These are phyloP conservation scores for Lagenaria siceraria DNA, from an alignment of 306 rosid species.

Conservation along the genomic window DNA sequence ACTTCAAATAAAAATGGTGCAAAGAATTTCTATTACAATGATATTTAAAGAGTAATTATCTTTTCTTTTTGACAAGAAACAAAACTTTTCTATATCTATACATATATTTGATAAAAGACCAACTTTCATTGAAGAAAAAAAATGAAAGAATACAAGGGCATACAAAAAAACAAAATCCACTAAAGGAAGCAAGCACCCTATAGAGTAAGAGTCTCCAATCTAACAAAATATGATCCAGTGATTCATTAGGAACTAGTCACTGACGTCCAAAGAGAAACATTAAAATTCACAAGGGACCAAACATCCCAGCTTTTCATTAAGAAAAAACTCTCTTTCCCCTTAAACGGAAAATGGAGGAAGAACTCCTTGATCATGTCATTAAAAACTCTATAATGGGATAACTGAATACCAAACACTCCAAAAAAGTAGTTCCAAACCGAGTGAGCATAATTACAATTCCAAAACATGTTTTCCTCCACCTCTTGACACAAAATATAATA, in stretches of 20 bases:
- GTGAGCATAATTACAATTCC: neutral
- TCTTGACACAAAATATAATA: too few species aligned
- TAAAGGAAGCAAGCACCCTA: neutral
- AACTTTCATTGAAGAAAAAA: neutral
- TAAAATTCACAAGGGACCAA: too few species aligned
- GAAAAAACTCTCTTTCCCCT: too few species aligned
- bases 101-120: too few species aligned
- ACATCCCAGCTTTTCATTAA: neutral
- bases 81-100: too few species aligned
- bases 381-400: too few species aligned
- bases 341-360: neutral
- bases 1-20: neutral
- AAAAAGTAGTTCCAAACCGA: neutral
- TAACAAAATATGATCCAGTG: neutral
- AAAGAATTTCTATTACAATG: neutral
- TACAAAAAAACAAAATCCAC: neutral
- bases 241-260: neutral
- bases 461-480: neutral
- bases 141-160: neutral
- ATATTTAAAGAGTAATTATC: too few species aligned
- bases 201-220: neutral
- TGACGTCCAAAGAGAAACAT: neutral
- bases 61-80: too few species aligned
- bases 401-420: neutral
- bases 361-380: neutral